Base-by-base conservation (phyloP, 352 stramenopile genomes). In the Phytopythium sindhum region DNA sequence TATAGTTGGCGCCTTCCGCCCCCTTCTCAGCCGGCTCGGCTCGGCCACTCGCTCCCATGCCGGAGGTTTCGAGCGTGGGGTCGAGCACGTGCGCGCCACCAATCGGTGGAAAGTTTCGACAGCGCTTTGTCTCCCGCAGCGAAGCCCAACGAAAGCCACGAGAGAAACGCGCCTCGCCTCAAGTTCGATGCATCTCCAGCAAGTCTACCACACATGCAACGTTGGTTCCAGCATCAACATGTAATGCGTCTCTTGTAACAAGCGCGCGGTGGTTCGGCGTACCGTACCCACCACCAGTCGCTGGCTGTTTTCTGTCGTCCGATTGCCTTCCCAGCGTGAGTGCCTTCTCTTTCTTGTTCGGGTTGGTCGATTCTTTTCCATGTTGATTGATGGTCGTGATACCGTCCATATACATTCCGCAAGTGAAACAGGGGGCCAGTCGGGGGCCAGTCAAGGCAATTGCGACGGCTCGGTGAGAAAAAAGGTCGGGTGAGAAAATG, bases 291-390 rank as follows among this genome's bases (percentile, higher is more conserved):
- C 29, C 53, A 57, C 51, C 19, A 37, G 19, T 31, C 31, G 10
- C 56, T 51, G 56, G n/a, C 56, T 53, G 37, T 61, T 61, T 42
- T 61, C 28, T 61, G 56, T 61, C 56, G 56, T 61, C 39, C 10
- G 26, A 28, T 61, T 60, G 55, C 35, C 15, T 35, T 12, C 15
- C 5, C 9, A 5, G 23, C 28, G 28, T 57, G 26, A 39, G 47
- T 53, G 45, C 45, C 9, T 11, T 48, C 12, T 48, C 12, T 50
- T 50, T 53, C 28, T 28, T 29, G 47, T 53, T 53, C 31, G 47
- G 14, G 47, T 29, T 53, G 47, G 47, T 53, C 47, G 47, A 53
- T 39, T 39, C 33, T 37, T 6, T 39, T 4, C 33, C n/a, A n/a
- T 45, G 11, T 2, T 4, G 19, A 42, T 41, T 42, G 52, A 58